Evolutionary conservation across 1,139 yeast genomes (phyloP), one percentile per base, ranked within the genome.

Genomic region (Protomyces inouyei): DNA sequence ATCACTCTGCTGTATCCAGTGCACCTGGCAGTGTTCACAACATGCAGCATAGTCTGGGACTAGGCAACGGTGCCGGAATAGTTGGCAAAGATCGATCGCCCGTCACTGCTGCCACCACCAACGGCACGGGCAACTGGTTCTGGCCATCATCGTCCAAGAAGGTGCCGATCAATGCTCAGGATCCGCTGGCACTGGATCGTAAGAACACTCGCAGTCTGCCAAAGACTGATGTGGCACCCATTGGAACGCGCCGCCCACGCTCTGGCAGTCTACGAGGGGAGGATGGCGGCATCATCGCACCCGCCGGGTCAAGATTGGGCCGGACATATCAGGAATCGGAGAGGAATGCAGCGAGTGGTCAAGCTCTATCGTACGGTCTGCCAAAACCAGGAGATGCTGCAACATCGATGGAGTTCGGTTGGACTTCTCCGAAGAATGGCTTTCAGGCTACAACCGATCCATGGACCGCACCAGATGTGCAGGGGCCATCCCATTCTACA

Each of bases 171-270:
- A 18, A 40, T 16, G n/a, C 35, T 2, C n/a, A 16, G 10, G 63
- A 59, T 35, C 57, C 63, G 8, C 55, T 59, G 43, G 63, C 63
- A 3, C 57, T 59, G 36, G 63, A 59, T 32, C 37, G 59, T 37
- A 60, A 53, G 43, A 46, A 53, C 25, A 54, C 64, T 8, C 43
- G 64, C 3, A 53, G 59, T 6, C 35, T 60, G 38, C 64, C 64
- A 6, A 60, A 60, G 40, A 46, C 55, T 10, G 64, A 60, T 46
- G 59, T 60, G 23, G 64, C 64, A 12, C 64, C 64, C 48, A 60
- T 60, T 16, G 64, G 64, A 2, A 60, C 64, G 14, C 45, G 55
- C 18, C 55, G 63, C 5, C 43, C 53, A 16, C 55, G 63, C 18
- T 59, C 63, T 23, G 63, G 63, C 10, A 51, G 56, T 2, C 12